Base-by-base conservation (phyloP, 352 stramenopile species). In the Phytophthora agathidicida region DNA sequence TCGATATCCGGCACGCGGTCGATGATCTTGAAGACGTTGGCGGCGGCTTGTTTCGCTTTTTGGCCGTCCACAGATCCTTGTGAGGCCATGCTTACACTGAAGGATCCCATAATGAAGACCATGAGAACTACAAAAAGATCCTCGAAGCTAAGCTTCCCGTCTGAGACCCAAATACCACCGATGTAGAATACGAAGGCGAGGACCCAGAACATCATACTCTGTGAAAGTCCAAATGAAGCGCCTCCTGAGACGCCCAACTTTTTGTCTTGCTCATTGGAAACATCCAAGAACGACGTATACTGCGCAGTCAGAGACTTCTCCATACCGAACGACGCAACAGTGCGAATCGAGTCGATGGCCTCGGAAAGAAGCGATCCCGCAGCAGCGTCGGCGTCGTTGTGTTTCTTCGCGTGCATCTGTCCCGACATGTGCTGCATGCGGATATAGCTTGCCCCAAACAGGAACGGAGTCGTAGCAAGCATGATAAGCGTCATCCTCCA, bases 11-110 rank as follows among this genome's bases (percentile, higher is more conserved):
- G 72, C 16, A 58, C 54, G 7, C 83, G 76, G 50, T 97, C 89
- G 50, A 96, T 87, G 41, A 94, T 83, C 20, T 76, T 68, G 70
- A 97, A 97, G 16, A 97, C 74, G 30, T 83, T 70, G 5, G 59
- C 53, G 3, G 72, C 75, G 7, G 88, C 84, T n/a, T 49, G 54
- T 35, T 83, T 78, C 3, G 73, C 86, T 54, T 95, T 90, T 14
- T 61, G 44, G 0, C 58, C 57, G 14, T 88, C 76, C 0, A 71
- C 64, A 2, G 78, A 66, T 31, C 72, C 74, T 35, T 91, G 77
- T 2, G 73, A 65, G 2, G 84, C 77, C 38, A 82, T 66, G 5
- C 78, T 76, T 22, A 94, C 49, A n/a, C 73, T 79, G 36, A 83
- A 83, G 2, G 71, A 62, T 1, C 42, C 43, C 28, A 64, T 46